These are phyloP conservation scores for Boletus pseudo-olivaceus DNA, from an alignment of 768 basidiomycete species.

Conservation along the genomic window DNA sequence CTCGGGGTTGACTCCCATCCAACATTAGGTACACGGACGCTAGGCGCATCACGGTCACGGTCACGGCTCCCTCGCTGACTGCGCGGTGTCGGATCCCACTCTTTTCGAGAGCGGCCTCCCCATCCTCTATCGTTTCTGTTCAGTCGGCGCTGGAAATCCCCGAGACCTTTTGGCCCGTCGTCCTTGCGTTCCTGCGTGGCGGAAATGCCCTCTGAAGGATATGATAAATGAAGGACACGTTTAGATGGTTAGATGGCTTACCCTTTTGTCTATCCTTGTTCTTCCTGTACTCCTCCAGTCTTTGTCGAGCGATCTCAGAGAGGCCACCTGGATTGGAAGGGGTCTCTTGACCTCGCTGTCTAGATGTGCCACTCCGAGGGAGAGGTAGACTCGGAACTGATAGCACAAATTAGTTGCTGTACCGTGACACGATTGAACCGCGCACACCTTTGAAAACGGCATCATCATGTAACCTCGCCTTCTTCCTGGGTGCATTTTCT, in stretches of 20 bases:
- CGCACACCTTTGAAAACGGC: conserved; percentile 82
- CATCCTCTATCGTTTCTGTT: conserved; percentile 68
- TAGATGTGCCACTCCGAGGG: conserved; percentile 49
- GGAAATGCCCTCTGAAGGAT: conserved; percentile 61
- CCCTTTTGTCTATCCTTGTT: conserved; percentile 70
- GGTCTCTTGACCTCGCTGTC: conserved; percentile 84
- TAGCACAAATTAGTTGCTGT: not conserved
- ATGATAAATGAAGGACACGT: not conserved
- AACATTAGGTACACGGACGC: conserved; percentile 86
- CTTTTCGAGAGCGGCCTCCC: conserved; percentile 34
- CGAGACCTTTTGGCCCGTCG: conserved; percentile 73
- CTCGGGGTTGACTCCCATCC: conserved; percentile 94
- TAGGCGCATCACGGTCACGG: conserved; percentile 61
- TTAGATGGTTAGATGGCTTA: conserved; percentile 14
- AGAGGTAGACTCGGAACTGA: conserved; percentile 78
- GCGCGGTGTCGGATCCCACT: conserved; percentile 63
- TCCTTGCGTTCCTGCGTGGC: conserved; percentile 52
- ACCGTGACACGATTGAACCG: not conserved
- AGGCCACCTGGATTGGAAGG: conserved; percentile 92
- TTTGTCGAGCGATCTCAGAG: conserved; percentile 65
- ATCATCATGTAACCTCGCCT: conserved; percentile 55
- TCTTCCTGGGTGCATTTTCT: conserved; percentile 57
- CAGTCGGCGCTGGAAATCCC: conserved; percentile 89
- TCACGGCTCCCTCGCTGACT: conserved; percentile 44
- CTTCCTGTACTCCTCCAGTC: conserved; percentile 74